Conservation (phyloP, 2,329 filamentous ascomycete genomes). For the Penicillium griseofulvum region DNA sequence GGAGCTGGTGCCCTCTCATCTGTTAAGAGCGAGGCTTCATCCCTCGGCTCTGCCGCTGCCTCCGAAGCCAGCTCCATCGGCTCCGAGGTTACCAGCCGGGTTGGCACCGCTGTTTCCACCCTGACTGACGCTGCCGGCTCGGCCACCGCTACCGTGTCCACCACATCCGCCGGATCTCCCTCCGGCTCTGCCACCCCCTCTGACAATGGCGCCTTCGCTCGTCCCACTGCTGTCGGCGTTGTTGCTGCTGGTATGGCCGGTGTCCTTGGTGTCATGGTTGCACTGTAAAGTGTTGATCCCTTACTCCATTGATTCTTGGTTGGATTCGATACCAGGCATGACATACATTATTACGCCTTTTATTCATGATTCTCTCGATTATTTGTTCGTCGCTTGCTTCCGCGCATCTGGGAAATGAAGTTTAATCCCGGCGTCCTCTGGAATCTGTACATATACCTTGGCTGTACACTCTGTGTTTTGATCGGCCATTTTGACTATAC, state of each 20-base stretch:
- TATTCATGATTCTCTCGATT: not conserved
- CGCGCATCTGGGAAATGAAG: conserved; percentile 1
- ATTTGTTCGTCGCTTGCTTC: not conserved
- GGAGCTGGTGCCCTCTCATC: conserved; percentile 18
- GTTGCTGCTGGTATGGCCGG: conserved; percentile 27
- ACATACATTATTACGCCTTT: not conserved
- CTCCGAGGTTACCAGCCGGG: conserved; percentile 16
- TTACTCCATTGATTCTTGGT: not conserved
- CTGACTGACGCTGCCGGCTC: conserved; percentile 20
- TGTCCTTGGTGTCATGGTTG: conserved; percentile 31
- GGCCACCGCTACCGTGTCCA: conserved; percentile 14
- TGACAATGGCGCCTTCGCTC: conserved; percentile 20
- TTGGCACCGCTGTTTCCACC: conserved; percentile 14
- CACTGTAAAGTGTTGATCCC: conserved; percentile 22
- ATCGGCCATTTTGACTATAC: not conserved
- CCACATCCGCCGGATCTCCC: conserved; percentile 3
- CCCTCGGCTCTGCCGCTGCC: conserved; percentile 12
- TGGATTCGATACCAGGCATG: not conserved
- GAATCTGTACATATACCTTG: conserved; percentile 5
- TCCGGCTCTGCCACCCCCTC: conserved; percentile 10
- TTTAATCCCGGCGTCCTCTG: not conserved
- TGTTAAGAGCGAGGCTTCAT: conserved; percentile 15
- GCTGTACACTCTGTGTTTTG: not conserved
- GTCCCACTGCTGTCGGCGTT: conserved; percentile 22
- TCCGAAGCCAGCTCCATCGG: conserved; percentile 16